Conservation (phyloP, 2,329 filamentous ascomycete genomes). For the Shiraia bambusicola region DNA sequence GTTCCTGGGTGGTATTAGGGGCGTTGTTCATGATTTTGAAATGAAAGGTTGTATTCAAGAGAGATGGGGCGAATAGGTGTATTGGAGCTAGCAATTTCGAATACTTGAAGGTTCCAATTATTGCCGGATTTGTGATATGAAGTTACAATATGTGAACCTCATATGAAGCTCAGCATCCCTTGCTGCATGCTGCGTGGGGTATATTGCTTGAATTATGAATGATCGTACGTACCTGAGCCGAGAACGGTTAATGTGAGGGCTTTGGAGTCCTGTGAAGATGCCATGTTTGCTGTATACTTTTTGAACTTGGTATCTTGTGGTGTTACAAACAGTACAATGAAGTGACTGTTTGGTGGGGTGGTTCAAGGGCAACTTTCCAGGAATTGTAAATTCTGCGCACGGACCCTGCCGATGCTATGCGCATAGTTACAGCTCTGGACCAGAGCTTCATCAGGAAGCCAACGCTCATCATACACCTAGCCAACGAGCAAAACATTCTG, state of each 20-base stretch:
- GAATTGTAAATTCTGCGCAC: constrained; percentile 7
- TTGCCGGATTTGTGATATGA: not conserved
- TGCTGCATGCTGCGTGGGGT: constrained; percentile 6
- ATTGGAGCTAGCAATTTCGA: no score
- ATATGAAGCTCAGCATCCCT: not conserved
- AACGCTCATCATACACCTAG: not conserved
- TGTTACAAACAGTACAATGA: constrained; percentile 6
- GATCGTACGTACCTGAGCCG: constrained; percentile 71
- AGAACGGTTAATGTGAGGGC: constrained; percentile 74
- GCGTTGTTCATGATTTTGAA: not conserved
- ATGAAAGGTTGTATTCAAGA: no score
- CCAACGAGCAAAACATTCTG: no score
- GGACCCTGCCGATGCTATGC: not conserved
- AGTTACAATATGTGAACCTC: not conserved
- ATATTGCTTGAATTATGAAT: not conserved
- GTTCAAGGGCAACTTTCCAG: no score
- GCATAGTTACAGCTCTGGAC: not conserved
- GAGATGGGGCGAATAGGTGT: no score
- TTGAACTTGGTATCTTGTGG: constrained; percentile 1
- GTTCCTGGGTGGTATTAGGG: constrained; percentile 57
- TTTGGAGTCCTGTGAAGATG: constrained; percentile 31
- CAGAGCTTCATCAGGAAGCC: not conserved
- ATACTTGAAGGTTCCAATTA: no score
- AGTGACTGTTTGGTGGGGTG: constrained; percentile 11
- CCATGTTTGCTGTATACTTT: constrained; percentile 25